Evolutionary conservation across 768 basidiomycete species (phyloP).

Genomic region (Ephemerocybe angulata): DNA sequence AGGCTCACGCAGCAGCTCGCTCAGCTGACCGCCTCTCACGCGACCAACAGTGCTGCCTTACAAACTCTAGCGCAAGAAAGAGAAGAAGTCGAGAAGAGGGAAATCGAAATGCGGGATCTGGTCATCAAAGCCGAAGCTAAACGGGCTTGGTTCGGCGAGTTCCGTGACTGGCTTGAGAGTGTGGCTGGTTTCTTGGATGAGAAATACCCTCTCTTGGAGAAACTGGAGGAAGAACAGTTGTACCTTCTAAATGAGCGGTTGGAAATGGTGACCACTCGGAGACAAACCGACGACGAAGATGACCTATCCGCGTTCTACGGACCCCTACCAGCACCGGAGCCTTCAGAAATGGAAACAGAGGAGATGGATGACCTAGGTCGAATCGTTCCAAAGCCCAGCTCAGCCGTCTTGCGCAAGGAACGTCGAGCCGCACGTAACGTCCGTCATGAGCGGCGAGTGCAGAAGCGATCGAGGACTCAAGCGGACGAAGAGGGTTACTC

Average conservation of each 20-base stretch:
- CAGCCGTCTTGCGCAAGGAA: constrained; percentile 44
- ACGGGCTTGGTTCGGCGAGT: constrained; percentile 74
- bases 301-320: constrained; percentile 74
- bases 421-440: constrained; percentile 56
- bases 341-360: constrained; percentile 25
- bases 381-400: constrained; percentile 41
- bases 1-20: constrained; percentile 59
- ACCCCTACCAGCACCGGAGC: constrained; percentile 31
- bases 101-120: constrained; percentile 71
- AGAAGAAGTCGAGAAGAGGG: constrained; percentile 60
- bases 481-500: constrained; percentile 77
- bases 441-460: constrained; percentile 48
- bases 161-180: constrained; percentile 78
- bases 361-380: constrained; percentile 65
- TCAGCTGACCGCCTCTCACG: constrained; percentile 64
- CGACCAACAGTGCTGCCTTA: constrained; percentile 54
- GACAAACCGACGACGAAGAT: constrained; percentile 74
- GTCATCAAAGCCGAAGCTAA: constrained; percentile 73
- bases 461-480: constrained; percentile 17
- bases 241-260: constrained; percentile 72
- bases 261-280: constrained; percentile 64
- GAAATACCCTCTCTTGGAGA: constrained; percentile 82
- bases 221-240: constrained; percentile 69
- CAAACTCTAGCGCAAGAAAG: constrained; percentile 58
- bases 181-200: constrained; percentile 85